Evolutionary conservation across 2,329 filamentous ascomycete species (phyloP), one percentile per base, ranked within the genome.

Genomic region (Penicillium sumatraense): DNA sequence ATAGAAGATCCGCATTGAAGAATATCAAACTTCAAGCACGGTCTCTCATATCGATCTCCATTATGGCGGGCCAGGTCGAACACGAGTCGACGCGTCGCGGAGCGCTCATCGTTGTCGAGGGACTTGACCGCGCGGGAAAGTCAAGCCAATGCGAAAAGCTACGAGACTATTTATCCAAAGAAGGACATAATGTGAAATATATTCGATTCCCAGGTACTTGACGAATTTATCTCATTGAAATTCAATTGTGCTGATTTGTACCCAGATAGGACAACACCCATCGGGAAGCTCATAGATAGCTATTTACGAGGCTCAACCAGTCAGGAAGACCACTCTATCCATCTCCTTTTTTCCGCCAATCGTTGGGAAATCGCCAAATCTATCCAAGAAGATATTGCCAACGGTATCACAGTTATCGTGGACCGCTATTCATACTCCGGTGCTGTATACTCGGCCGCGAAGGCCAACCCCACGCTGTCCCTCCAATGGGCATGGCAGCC

Each of bases 381-480:
- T 40, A 80, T 81, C 31, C 67, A 73, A 29, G 57, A 71, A 33
- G 73, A 78, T 50, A 78, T 97, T 5, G 76, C 79, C 1, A 73
- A 79, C 1, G 93, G 93, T 8, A 87, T 82, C 18, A 95, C 86
- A 0, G 82, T 99, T 27, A 80, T 99, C 35, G 87, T 93, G 63
- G 95, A 99, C 74, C 87, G 95, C 45, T 99, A 98, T 78, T 96
- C 96, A 72, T 93, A 96, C 79, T 95, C 90, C 18, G 95, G 95
- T 51, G 90, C 93, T 54, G 91, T 97, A 47, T 99, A 98, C 78
- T 91, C 88, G 21, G 91, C 91, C 0, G 93, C 95, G 3, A 98
- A 98, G 71, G 81, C 85, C 41, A 91, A 90, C 63, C 84, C 87
- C 0, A 73, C 79, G 2, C 81, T 97, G 11, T 78, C 83, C 0